Evolutionary conservation across 83 land plant species (phyloP).

Genomic region (Thuja plicata): DNA sequence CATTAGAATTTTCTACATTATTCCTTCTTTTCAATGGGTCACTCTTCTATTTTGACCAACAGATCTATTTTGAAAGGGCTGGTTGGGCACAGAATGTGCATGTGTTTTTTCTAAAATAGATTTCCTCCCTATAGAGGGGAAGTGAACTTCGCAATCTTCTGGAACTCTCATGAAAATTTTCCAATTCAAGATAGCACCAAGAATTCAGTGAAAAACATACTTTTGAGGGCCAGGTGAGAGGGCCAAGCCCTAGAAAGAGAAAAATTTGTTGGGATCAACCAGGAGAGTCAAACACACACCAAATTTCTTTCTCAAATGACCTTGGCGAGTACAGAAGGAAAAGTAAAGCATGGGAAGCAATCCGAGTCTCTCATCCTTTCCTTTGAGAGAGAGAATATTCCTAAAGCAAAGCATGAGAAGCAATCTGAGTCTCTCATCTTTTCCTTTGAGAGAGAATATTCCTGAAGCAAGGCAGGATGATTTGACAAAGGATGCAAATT

Average conservation of each 20-base stretch:
- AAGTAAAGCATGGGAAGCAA: not conserved
- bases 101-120: too few species aligned
- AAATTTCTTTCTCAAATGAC: not conserved
- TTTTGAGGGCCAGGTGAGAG: not conserved
- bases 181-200: not conserved
- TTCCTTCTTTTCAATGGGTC: too few species aligned
- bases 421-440: not conserved
- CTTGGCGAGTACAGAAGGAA: not conserved
- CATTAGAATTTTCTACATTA: too few species aligned
- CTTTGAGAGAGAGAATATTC: slow-evolving; percentile 2
- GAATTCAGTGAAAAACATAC: not conserved
- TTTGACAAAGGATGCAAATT: not conserved
- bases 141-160: too few species aligned
- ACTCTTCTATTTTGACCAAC: too few species aligned
- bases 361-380: slow-evolving; percentile 2
- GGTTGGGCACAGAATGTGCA: too few species aligned
- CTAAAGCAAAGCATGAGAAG: not conserved
- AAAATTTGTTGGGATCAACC: slow-evolving; percentile 80
- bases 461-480: not conserved
- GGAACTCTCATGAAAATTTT: not conserved
- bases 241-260: slow-evolving; percentile 39
- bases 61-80: too few species aligned
- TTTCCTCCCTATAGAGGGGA: too few species aligned
- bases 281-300: slow-evolving; percentile 14
- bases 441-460: slow-evolving; percentile 4